A percentile compares a stretch with the other conserved stretches of the same genome.
phyloP scores from a whole-genome alignment of 169 alveolate genomes.

The Eimeria acervulina region DNA sequence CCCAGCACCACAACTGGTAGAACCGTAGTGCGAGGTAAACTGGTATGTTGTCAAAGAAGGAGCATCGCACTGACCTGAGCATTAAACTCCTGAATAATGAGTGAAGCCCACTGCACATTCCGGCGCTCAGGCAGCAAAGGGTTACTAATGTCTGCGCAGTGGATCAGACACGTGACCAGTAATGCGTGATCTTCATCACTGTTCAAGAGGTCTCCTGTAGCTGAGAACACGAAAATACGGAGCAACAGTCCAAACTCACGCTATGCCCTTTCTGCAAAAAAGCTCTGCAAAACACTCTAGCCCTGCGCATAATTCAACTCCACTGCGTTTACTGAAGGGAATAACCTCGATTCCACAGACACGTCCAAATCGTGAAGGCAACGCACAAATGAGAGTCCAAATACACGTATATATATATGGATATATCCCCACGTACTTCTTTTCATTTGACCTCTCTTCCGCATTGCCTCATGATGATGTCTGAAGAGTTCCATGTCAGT shows the following conservation, averaged over 20 bases:
- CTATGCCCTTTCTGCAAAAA: background rate
- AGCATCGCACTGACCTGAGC: slow-evolving; percentile 59
- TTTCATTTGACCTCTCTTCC: slow-evolving; percentile 82
- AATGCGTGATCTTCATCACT: slow-evolving; percentile 80
- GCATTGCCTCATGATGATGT: slow-evolving; percentile 83
- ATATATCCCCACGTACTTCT: slow-evolving; percentile 78
- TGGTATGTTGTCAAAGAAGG: background rate
- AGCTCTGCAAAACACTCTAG: background rate
- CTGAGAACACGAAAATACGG: background rate
- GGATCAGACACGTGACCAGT: slow-evolving; percentile 79
- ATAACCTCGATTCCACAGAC: background rate
- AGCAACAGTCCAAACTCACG: background rate
- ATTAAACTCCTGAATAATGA: slow-evolving; percentile 83
- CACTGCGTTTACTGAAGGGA: background rate
- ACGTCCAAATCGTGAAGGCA: background rate
- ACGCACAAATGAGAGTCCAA: background rate
- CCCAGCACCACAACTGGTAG: background rate
- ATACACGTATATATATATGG: no score
- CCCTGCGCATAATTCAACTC: background rate
- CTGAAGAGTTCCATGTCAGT: slow-evolving; percentile 85
- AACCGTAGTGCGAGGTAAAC: background rate
- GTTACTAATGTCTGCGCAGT: slow-evolving; percentile 85
- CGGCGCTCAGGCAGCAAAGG: slow-evolving; percentile 79
- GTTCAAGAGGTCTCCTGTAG: slow-evolving; percentile 33
- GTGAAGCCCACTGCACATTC: slow-evolving; percentile 84